Base-by-base conservation (phyloP, 139 green algal species). In the Pleodorina starrii region DNA sequence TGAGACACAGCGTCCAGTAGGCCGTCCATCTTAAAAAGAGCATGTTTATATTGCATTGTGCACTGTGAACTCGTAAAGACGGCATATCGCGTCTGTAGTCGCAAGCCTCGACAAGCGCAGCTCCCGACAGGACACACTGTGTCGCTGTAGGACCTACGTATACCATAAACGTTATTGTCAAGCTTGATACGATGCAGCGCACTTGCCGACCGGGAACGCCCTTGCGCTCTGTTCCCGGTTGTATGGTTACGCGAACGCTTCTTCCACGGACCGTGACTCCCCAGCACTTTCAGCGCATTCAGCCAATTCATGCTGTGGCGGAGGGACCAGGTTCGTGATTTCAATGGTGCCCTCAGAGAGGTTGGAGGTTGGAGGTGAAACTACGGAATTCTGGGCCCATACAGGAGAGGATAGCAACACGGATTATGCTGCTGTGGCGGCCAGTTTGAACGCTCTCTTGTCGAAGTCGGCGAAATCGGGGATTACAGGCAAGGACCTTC, bases 401-500 rank as follows among this genome's bases (percentile, higher is more conserved):
- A 17, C 27, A 73, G 78, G 54, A 36, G 78, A 85, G 36, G 54
- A 85, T 54, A 38, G 54, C 59, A 60, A 66, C 27, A 82, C 48
- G 14, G 84, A 89, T 43, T 89, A 83, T 44, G 50, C 69, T 19
- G 68, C 84, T 17, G 50, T 89, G 12, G 84, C 84, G 7, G 69
- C 84, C 12, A 77, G 50, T 48, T 48, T 89, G 6, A 89, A 89
- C 36, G 50, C 69, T 17, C 68, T 89, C 9, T 25, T 89, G 23
- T 68, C 84, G 5, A 71, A 71, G 36, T 46, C 48, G 6, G n/a
- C 19, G 32, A 80, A 75, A 10, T 5, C n/a, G 10, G 2, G 6
- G 23, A 90, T 92, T 23, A 90, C 69, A 0, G 90, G 82, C 6
- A 68, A 84, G 46, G 85, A 92, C 71, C 72, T 92, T 9, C 38